phyloP scores from a whole-genome alignment of 2,329 filamentous ascomycete genomes.

The Colletotrichum magnum region DNA sequence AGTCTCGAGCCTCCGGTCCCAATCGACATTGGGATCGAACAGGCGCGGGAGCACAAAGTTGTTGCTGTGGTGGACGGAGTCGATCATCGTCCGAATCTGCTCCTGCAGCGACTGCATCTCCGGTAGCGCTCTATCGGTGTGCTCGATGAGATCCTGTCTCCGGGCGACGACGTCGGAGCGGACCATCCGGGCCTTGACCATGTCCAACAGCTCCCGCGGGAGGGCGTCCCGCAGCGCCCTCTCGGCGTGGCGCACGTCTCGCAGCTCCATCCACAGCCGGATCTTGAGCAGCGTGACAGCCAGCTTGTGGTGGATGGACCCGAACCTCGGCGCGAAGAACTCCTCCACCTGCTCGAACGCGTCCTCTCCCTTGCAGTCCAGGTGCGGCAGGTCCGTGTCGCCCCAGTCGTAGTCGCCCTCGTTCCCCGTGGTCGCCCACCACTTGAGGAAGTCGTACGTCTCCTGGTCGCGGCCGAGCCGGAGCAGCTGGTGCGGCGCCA shows the following conservation, averaged over 20 bases:
- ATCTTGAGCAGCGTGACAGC: conserved; percentile 45
- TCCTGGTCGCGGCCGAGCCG: conserved; percentile 65
- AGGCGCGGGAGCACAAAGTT: not conserved
- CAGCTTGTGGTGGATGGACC: conserved; percentile 34
- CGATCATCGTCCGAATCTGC: conserved; percentile 7
- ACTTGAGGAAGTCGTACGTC: conserved; percentile 61
- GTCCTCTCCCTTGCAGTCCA: conserved; percentile 43
- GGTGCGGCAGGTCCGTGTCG: conserved; percentile 41
- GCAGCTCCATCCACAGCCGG: conserved; percentile 47
- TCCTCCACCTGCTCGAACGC: conserved; percentile 39
- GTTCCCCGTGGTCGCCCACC: conserved; percentile 45
- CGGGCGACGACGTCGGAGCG: conserved; percentile 4
- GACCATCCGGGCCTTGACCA: conserved; percentile 1
- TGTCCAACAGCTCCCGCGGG: not conserved
- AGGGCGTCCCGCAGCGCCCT: not conserved
- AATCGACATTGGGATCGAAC: not conserved
- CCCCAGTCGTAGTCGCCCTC: conserved; percentile 43
- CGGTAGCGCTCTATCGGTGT: not conserved
- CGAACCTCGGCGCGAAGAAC: conserved; percentile 10
- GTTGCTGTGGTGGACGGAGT: not conserved
- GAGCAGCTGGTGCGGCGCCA: conserved; percentile 58
- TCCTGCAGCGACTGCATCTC: not conserved
- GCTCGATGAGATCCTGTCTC: conserved; percentile 11
- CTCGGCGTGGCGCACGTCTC: conserved; percentile 40
- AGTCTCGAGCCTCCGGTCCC: not conserved